A percentile compares a stretch with the other conserved stretches of the same genome.
Evolutionary conservation across 202 grass and related monocot species (phyloP).

Genomic region (Dendrocalamus latiflorus): DNA sequence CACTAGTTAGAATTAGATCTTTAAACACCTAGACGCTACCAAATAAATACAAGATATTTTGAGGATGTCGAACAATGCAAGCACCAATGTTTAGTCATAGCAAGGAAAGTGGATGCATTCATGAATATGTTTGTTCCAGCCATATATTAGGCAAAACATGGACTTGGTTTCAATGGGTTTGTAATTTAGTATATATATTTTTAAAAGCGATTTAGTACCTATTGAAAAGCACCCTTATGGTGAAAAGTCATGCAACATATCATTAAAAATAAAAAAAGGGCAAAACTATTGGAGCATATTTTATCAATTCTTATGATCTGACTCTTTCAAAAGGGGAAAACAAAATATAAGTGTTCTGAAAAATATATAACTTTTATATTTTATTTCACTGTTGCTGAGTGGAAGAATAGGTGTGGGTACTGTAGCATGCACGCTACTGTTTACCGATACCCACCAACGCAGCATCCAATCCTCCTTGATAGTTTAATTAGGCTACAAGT

Average conservation of each 20-base stretch:
- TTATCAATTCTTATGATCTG: neutral
- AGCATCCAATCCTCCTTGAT: no score
- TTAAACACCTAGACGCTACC: no score
- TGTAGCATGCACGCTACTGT: no score
- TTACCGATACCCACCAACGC: no score
- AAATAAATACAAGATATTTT: neutral
- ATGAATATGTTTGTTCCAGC: neutral
- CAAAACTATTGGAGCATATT: neutral
- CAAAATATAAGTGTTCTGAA: neutral
- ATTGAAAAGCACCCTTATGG: neutral
- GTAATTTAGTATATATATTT: neutral
- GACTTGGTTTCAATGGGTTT: neutral
- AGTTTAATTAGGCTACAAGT: no score
- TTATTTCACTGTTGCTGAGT: no score
- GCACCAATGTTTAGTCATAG: neutral
- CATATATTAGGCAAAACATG: neutral
- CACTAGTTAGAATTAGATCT: no score
- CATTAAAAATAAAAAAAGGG: neutral
- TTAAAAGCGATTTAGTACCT: neutral
- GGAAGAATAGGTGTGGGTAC: no score
- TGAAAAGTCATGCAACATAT: neutral
- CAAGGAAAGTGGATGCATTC: neutral
- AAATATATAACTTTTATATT: neutral
- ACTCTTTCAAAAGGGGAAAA: neutral
- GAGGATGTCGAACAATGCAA: neutral